Base-by-base conservation (phyloP, 1,284 basidiomycete species). In the Macrocystidia cucumis region DNA sequence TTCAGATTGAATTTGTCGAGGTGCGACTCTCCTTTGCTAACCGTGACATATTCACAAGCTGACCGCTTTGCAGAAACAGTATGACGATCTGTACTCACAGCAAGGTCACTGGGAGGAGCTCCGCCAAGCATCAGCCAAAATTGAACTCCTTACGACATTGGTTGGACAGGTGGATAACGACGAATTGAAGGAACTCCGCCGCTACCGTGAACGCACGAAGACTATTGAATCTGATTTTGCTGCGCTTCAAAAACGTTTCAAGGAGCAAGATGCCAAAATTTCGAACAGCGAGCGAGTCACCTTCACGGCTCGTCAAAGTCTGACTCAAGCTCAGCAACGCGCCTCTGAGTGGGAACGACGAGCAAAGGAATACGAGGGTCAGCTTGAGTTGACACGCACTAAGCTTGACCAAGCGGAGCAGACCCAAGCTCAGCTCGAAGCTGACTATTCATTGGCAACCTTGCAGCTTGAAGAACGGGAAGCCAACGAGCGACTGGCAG, bases 271-370 rank as follows among this genome's bases (percentile, higher is more conserved):
- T 43, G 62, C 46, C 34, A 82, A 76, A 51, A 48, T 69, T 4
- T 51, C 63, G 14, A 80, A 73, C 44, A 72, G 62, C 45, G 83
- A 88, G 37, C 73, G 74, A 39, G 60, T 74, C 5, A 65, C 74
- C 1, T 57, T 59, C 18, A 59, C 75, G 9, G 67, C 74, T 2
- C 72, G 75, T 30, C 77, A 84, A 49, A 81, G 57, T 50, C 65
- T 88, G 16, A 55, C 69, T 18, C 78, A 82, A 44, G 77, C 80
- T 17, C 80, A 87, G 44, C 80, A 85, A 50, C 81, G 82, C 22
- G 68, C 80, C 3, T 60, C 70, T 2, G 86, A 89, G 45, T 87
- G 83, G 83, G 85, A 89, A 57, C 70, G 69, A 44, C 76, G 77
- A 25, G 73, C 80, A n/a, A 78, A 77, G 48, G 80, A 83, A 42